A percentile compares a stretch with the other conserved stretches of the same genome.
Conservation (phyloP, 805 yeast species). For the Naumovozyma castellii region DNA sequence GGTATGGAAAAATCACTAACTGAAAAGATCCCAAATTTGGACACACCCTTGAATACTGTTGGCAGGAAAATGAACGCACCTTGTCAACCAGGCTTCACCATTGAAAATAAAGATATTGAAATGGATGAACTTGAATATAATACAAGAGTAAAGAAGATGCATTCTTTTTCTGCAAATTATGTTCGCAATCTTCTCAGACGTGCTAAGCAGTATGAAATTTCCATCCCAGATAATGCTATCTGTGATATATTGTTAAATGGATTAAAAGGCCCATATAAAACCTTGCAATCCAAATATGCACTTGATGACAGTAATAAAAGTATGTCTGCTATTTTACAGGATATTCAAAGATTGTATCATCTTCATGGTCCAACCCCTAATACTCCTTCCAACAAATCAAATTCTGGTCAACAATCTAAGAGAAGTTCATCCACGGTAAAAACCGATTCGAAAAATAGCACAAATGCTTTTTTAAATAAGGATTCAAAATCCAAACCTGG, state of each 20-base stretch:
- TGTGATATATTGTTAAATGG: neutral
- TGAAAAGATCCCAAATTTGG: conserved; percentile 2
- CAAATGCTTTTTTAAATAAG: too few relatives aligned
- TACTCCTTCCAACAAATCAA: neutral
- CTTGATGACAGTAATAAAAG: neutral
- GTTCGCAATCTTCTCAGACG: neutral
- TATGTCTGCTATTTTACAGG: neutral
- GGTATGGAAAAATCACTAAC: conserved; percentile 5
- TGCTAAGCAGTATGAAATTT: neutral
- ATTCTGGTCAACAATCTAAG: neutral
- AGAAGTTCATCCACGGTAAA: too few relatives aligned
- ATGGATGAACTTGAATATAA: too few relatives aligned
- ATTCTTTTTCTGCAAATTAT: neutral
- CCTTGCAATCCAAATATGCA: neutral
- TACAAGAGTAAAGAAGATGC: conserved; percentile 6
- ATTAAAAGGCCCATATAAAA: neutral
- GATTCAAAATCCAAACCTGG: too few relatives aligned
- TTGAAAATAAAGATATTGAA: too few relatives aligned
- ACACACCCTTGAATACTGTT: neutral
- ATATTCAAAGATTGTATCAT: neutral
- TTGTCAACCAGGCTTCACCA: too few relatives aligned
- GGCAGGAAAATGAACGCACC: neutral
- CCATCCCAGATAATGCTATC: neutral
- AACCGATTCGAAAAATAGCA: too few relatives aligned
- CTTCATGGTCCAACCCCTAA: neutral